Conservation (phyloP, 495 filamentous ascomycete species). For the Friedmanniomyces simplex region DNA sequence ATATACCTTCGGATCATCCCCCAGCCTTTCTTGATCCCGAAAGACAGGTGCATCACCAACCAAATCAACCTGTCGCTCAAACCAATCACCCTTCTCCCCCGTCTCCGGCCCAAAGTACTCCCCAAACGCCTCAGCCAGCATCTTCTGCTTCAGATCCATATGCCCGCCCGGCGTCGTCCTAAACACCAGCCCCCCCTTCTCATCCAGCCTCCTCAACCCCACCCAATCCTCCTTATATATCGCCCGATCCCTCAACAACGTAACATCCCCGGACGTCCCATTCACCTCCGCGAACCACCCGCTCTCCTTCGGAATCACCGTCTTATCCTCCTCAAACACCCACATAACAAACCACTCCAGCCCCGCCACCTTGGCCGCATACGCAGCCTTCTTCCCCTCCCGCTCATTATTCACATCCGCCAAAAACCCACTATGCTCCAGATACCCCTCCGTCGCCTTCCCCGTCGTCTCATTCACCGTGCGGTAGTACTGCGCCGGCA, state of each 20-base stretch:
- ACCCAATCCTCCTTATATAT: slow-evolving; percentile 93
- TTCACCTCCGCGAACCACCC: slow-evolving; percentile 87
- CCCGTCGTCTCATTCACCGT: slow-evolving; percentile 27
- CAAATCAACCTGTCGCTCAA: background rate
- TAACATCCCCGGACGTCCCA: slow-evolving; percentile 49
- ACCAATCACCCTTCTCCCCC: background rate
- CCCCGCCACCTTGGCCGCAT: slow-evolving; percentile 56
- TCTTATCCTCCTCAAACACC: slow-evolving; percentile 77
- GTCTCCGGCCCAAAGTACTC: slow-evolving; percentile 55
- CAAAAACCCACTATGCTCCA: slow-evolving; percentile 81
- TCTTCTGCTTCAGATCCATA: slow-evolving; percentile 66
- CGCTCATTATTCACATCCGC: slow-evolving; percentile 99
- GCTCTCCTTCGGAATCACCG: slow-evolving; percentile 83
- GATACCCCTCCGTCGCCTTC: slow-evolving; percentile 55
- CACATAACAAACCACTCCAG: slow-evolving; percentile 81
- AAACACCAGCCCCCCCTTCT: slow-evolving; percentile 70
- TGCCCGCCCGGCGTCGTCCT: slow-evolving; percentile 59
- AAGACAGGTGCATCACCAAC: background rate
- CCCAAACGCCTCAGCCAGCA: slow-evolving; percentile 55
- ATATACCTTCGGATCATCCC: too few relatives aligned
- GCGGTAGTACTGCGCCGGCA: slow-evolving; percentile 94
- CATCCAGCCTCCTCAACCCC: slow-evolving; percentile 70
- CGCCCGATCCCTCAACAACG: slow-evolving; percentile 54
- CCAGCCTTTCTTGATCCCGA: background rate
- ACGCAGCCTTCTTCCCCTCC: slow-evolving; percentile 56